Evolutionary conservation across 2,329 filamentous ascomycete genomes (phyloP).

Genomic region (Penicillium sp.): DNA sequence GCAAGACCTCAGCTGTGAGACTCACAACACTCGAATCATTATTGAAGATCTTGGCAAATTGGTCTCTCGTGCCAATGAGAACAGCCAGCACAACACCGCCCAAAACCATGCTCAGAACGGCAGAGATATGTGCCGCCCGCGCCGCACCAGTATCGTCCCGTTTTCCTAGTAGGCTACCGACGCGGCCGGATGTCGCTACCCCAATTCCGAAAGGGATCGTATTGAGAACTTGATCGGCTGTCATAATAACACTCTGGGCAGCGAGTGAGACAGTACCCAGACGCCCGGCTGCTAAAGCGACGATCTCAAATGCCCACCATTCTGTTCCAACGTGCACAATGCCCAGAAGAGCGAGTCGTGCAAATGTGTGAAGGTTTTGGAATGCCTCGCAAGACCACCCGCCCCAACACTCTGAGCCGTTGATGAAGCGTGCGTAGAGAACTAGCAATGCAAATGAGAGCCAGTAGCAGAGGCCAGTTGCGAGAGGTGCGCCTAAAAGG

Average conservation of each 20-base stretch:
- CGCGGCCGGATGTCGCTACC: constrained; percentile 71
- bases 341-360: constrained; percentile 70
- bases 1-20: constrained; percentile 76
- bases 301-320: constrained; percentile 94
- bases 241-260: constrained; percentile 87
- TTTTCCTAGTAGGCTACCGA: constrained; percentile 77
- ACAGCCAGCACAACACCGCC: constrained; percentile 65
- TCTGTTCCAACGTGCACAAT: constrained; percentile 83
- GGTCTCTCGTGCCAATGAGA: constrained; percentile 67
- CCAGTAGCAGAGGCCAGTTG: constrained; percentile 85
- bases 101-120: constrained; percentile 67
- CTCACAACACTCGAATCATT: constrained; percentile 68
- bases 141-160: constrained; percentile 63
- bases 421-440: constrained; percentile 67
- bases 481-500: constrained; percentile 74
- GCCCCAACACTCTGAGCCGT: constrained; percentile 75
- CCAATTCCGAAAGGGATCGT: constrained; percentile 85
- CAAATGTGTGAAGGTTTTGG: constrained; percentile 67
- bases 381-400: constrained; percentile 65
- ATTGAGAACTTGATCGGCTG: constrained; percentile 77
- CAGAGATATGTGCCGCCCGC: constrained; percentile 71
- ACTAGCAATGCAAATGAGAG: constrained; percentile 73
- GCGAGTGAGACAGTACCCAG: constrained; percentile 77
- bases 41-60: constrained; percentile 78
- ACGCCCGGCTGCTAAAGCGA: constrained; percentile 75